Evolutionary conservation across 2,329 filamentous ascomycete species (phyloP).

Genomic region (Paraphoma sp.): DNA sequence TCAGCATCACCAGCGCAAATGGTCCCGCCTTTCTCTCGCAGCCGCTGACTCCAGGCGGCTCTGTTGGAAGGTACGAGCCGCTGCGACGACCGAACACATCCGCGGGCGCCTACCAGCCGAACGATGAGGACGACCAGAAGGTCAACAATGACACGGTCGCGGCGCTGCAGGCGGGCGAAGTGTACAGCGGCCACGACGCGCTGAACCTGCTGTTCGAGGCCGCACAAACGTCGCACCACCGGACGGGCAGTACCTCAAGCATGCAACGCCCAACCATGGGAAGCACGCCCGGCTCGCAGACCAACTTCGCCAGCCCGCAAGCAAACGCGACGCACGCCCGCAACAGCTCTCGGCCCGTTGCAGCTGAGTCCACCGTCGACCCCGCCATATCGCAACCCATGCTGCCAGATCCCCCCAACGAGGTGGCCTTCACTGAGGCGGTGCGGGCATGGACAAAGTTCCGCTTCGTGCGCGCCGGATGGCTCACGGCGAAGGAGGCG

Average conservation of each 20-base stretch:
- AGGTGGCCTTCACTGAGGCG: conserved; percentile 63
- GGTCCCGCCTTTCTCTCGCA: conserved; percentile 44
- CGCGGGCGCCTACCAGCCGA: conserved; percentile 27
- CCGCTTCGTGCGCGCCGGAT: conserved; percentile 93
- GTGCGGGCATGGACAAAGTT: conserved; percentile 89
- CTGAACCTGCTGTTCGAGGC: conserved; percentile 91
- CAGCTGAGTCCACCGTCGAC: conserved; percentile 35
- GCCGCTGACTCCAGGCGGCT: conserved; percentile 71
- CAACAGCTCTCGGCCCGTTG: conserved; percentile 28
- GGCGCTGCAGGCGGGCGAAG: conserved; percentile 67
- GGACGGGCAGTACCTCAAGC: conserved; percentile 54
- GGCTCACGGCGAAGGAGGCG: conserved; percentile 93
- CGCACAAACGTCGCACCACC: conserved; percentile 59
- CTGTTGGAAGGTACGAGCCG: conserved; percentile 69
- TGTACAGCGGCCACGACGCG: conserved; percentile 92
- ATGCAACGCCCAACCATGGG: conserved; percentile 42
- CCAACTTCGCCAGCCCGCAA: conserved; percentile 44
- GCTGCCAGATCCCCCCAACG: conserved; percentile 41
- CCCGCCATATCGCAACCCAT: conserved; percentile 36
- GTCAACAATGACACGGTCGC: conserved; percentile 67
- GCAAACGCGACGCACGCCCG: conserved; percentile 29
- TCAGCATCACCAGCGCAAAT: conserved; percentile 24
- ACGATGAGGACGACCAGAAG: conserved; percentile 62
- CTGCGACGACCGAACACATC: conserved; percentile 65
- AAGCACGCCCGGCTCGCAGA: conserved; percentile 46